A percentile compares a stretch with the other conserved stretches of the same genome.
These are phyloP conservation scores for Corinectria fuckeliana DNA, from an alignment of 2,329 filamentous ascomycete genomes.

Conservation along the genomic window DNA sequence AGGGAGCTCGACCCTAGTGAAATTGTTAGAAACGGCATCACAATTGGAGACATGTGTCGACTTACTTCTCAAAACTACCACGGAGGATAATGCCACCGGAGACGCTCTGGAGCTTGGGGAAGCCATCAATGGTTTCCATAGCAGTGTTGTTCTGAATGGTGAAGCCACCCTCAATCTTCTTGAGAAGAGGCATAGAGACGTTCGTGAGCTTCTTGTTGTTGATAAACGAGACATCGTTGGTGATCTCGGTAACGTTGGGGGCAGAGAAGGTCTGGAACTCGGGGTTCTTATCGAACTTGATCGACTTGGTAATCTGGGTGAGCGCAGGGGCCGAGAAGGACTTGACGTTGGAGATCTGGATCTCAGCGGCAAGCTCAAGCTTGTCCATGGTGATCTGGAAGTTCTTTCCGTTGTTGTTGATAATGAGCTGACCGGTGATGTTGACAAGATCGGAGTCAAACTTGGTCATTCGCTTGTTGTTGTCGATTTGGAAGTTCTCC, in stretches of 20 bases:
- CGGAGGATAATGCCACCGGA: conserved; percentile 83
- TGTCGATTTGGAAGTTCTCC: conserved; percentile 80
- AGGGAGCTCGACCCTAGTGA: conserved; percentile 72
- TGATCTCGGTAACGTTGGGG: conserved; percentile 74
- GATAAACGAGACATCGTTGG: conserved; percentile 63
- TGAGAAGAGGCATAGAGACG: conserved; percentile 75
- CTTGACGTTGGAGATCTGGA: conserved; percentile 75
- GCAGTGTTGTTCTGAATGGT: conserved; percentile 90
- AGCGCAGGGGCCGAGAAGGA: conserved; percentile 77
- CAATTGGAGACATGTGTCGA: conserved; percentile 28
- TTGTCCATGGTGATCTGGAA: conserved; percentile 78
- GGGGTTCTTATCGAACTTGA: conserved; percentile 82
- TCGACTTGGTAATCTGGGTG: conserved; percentile 73
- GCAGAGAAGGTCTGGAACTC: conserved; percentile 66
- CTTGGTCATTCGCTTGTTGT: conserved; percentile 81
- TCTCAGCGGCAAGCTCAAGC: conserved; percentile 64
- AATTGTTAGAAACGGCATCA: conserved; percentile 2
- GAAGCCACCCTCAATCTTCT: conserved; percentile 76
- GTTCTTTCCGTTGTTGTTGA: conserved; percentile 80
- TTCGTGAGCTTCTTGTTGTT: conserved; percentile 71
- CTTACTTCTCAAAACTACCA: conserved; percentile 84
- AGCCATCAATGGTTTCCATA: conserved; percentile 68
- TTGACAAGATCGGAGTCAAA: conserved; percentile 81
- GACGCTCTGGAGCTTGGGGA: conserved; percentile 72
- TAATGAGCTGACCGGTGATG: conserved; percentile 72